Conservation (phyloP, 441 rosid genomes). For the Populus trichocarpa region DNA sequence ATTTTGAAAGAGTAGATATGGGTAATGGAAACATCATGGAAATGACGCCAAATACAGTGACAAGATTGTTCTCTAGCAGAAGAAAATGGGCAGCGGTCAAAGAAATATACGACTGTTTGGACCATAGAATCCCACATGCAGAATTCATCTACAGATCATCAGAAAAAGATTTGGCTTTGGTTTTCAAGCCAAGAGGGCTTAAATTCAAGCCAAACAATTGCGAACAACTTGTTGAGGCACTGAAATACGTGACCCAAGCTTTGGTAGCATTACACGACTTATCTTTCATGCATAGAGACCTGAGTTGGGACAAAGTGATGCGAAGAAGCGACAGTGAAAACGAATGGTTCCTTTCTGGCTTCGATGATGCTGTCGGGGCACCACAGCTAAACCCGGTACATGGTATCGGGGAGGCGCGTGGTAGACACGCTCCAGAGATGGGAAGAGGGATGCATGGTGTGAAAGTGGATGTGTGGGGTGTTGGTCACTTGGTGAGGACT, state of each 20-base stretch:
- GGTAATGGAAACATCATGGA: slow-evolving; percentile 49
- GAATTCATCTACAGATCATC: slow-evolving; percentile 47
- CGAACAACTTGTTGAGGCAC: slow-evolving; percentile 75
- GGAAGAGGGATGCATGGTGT: slow-evolving; percentile 82
- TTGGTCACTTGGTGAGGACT: slow-evolving; percentile 74
- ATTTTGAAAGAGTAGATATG: slow-evolving; percentile 60
- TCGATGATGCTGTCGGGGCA: slow-evolving; percentile 68
- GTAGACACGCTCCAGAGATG: slow-evolving; percentile 84
- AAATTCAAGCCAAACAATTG: slow-evolving; percentile 52
- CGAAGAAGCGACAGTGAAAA: slow-evolving; percentile 39
- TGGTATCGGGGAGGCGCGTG: slow-evolving; percentile 42
- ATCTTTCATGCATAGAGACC: slow-evolving; percentile 90
- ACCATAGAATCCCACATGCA: slow-evolving; percentile 79
- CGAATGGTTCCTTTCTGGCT: slow-evolving; percentile 86
- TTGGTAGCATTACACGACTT: slow-evolving; percentile 85
- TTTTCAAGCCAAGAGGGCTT: slow-evolving; percentile 77
- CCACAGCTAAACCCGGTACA: slow-evolving; percentile 75
- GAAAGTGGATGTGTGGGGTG: slow-evolving; percentile 96
- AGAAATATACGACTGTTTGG: slow-evolving; percentile 70
- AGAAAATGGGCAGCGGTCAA: slow-evolving; percentile 67
- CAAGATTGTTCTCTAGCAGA: slow-evolving; percentile 49
- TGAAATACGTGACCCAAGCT: slow-evolving; percentile 84
- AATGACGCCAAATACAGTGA: slow-evolving; percentile 67
- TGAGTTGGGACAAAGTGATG: slow-evolving; percentile 86
- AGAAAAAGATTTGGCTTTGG: slow-evolving; percentile 57